phyloP scores from a whole-genome alignment of 1,284 basidiomycete genomes.

The Ustilago vetiveriae region DNA sequence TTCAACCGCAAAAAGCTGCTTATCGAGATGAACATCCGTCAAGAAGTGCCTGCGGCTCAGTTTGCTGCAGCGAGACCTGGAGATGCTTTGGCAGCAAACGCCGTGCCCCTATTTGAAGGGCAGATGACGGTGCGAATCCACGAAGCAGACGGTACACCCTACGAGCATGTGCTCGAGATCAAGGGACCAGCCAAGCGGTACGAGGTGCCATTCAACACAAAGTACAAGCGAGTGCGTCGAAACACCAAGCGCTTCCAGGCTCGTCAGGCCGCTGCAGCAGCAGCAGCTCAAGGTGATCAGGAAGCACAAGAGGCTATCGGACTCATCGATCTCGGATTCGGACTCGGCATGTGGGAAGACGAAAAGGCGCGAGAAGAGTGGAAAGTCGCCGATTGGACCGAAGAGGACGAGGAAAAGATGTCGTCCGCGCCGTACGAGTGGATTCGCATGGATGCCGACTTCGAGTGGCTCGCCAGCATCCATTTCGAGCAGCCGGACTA shows the following conservation, averaged over 20 bases:
- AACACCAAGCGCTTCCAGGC: slow-evolving; percentile 95
- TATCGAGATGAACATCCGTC: slow-evolving; percentile 92
- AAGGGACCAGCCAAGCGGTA: slow-evolving; percentile 86
- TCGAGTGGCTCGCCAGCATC: slow-evolving; percentile 94
- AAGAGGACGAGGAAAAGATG: slow-evolving; percentile 93
- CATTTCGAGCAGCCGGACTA: slow-evolving; percentile 96
- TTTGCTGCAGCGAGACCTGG: slow-evolving; percentile 59
- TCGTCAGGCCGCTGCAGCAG: slow-evolving; percentile 89
- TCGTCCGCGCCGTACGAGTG: slow-evolving; percentile 89
- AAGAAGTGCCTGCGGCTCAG: slow-evolving; percentile 79
- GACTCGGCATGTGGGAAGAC: slow-evolving; percentile 90
- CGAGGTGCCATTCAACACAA: slow-evolving; percentile 99
- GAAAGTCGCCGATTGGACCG: slow-evolving; percentile 92
- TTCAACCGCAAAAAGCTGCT: slow-evolving; percentile 99
- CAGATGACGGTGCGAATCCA: slow-evolving; percentile 99
- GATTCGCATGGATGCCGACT: slow-evolving; percentile 98
- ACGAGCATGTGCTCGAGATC: slow-evolving; percentile 96
- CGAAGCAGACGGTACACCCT: slow-evolving; percentile 98
- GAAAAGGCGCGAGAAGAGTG: slow-evolving; percentile 84
- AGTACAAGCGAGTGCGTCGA: slow-evolving; percentile 94
- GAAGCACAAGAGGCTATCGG: slow-evolving; percentile 91
- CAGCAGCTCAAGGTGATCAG: slow-evolving; percentile 77
- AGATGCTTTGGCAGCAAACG: slow-evolving; percentile 62
- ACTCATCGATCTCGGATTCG: slow-evolving; percentile 93
- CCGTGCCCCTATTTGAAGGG: slow-evolving; percentile 72